phyloP scores from a whole-genome alignment of 2,329 filamentous ascomycete genomes.

The Colletotrichum echinochloae region DNA sequence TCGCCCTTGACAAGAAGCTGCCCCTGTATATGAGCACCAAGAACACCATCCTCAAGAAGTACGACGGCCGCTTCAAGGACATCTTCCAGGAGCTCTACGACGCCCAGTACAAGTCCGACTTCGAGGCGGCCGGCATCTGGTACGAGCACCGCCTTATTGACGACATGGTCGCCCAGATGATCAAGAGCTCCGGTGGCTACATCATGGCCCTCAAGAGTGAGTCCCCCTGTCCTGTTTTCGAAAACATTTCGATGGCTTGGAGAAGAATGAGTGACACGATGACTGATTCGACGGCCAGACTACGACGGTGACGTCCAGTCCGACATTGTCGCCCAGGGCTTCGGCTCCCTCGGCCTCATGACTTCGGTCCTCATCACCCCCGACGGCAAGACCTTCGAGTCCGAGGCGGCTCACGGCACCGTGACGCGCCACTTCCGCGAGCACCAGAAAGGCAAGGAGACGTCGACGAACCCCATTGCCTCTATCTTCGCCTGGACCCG shows the following conservation, averaged over 20 bases:
- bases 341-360: slow-evolving; percentile 98
- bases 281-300: slow-evolving; percentile 67
- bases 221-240: slow-evolving; percentile 48
- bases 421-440: slow-evolving; percentile 99
- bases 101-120: slow-evolving; percentile 84
- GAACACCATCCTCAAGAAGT: slow-evolving; percentile 99
- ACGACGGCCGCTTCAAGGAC: slow-evolving; percentile 99
- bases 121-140: slow-evolving; percentile 95
- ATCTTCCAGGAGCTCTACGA: slow-evolving; percentile 99
- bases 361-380: slow-evolving; percentile 97
- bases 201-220: slow-evolving; percentile 98
- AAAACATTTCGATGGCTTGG: not conserved
- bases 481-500: slow-evolving; percentile 99
- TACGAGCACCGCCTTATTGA: slow-evolving; percentile 99
- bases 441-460: slow-evolving; percentile 97
- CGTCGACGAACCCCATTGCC: slow-evolving; percentile 97
- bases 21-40: slow-evolving; percentile 99
- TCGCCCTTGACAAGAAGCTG: slow-evolving; percentile 85
- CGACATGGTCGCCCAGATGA: slow-evolving; percentile 99
- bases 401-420: slow-evolving; percentile 97
- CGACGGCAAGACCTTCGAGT: slow-evolving; percentile 96
- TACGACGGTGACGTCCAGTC: slow-evolving; percentile 99
- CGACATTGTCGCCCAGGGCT: slow-evolving; percentile 97
- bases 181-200: slow-evolving; percentile 97
- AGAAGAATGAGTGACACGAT: slow-evolving; percentile 42